Base-by-base conservation (phyloP, 2,329 filamentous ascomycete species). In the Rhynchosporium agropyri region DNA sequence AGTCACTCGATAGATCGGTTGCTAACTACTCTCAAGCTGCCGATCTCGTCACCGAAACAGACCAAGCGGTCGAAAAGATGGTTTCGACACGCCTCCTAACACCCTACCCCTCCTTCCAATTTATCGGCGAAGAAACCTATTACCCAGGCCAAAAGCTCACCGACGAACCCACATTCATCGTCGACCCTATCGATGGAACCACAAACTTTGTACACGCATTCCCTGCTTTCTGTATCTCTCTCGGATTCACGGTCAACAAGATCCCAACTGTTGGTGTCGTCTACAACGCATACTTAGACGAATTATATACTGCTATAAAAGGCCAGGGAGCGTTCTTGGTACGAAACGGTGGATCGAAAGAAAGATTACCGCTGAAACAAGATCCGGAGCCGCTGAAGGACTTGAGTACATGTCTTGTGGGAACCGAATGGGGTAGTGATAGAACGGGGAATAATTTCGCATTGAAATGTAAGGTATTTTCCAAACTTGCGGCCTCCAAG, bases 151-250 rank as follows among this genome's bases (percentile, higher is more conserved):
- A 81, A 65, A 78, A 76, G 49, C 79, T 94, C 53, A 88, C 85
- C 0, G 75, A 81, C 36, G 82, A 82, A 15, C 90, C 90, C 1
- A 94, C 90, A 49, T 93, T 93, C 77, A 84, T 93, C 72, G 87
- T 90, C 68, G 90, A 94, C 74, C 90, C 90, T 50, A 92, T 94
- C 70, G 90, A 94, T 77, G 90, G 89, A 72, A 92, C 86, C 6
- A 91, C 88, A 57, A 93, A 93, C 80, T 92, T 94, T 72, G 84
- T 93, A 53, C 90, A 93, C 77, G 84, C 83, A 26, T 89, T 91
- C 76, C 89, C 89, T 4, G 83, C 86, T 70, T 89, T 90, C 65
- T 90, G 87, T 77, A 88, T 93, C 77, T 91, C 89, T 10, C 85
- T 94, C 40, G 90, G 90, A 51, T 81, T 94, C 62, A 83, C 88